Conservation (phyloP, 805 yeast genomes). For the Lipomyces chichibuensis region DNA sequence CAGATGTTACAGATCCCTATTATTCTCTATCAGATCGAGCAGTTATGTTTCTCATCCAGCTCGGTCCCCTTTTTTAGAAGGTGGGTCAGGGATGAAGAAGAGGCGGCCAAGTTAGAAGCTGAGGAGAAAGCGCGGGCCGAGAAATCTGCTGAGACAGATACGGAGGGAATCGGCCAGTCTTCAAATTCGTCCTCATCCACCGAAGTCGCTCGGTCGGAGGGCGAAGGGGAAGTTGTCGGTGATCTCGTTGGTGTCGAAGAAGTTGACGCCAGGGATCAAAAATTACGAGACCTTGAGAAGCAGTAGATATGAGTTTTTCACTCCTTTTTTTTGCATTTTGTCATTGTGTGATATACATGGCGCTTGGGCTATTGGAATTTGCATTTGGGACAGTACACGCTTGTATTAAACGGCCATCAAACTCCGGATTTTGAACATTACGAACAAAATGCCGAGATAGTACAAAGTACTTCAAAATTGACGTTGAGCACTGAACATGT, state of each 20-base stretch:
- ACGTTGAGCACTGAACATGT: neutral
- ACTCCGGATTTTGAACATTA: too few relatives aligned
- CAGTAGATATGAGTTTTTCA: neutral
- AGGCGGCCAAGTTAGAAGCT: slow-evolving; percentile 12
- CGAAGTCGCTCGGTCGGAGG: slow-evolving; percentile 3
- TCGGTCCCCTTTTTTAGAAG: slow-evolving; percentile 65
- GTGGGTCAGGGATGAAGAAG: slow-evolving; percentile 56
- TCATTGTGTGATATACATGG: neutral
- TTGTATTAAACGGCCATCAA: too few relatives aligned
- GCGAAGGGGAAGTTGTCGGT: neutral
- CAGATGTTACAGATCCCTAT: slow-evolving; percentile 81
- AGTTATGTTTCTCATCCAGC: slow-evolving; percentile 79
- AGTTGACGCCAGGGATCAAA: neutral
- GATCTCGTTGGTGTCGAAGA: neutral
- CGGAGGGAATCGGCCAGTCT: neutral
- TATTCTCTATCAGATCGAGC: slow-evolving; percentile 84
- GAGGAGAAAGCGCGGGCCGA: slow-evolving; percentile 8
- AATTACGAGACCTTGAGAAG: neutral
- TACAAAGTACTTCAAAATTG: neutral
- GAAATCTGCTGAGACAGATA: slow-evolving; percentile 9
- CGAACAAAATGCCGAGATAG: too few relatives aligned
- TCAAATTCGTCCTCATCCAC: slow-evolving; percentile 5
- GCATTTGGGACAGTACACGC: neutral
- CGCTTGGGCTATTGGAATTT: neutral
- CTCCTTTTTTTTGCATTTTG: neutral